Percentiles rank a stretch among this genome's conserved stretches.
These are phyloP conservation scores for Pythium rhizo-oryzae DNA, from an alignment of 352 stramenopile species.

Conservation along the genomic window DNA sequence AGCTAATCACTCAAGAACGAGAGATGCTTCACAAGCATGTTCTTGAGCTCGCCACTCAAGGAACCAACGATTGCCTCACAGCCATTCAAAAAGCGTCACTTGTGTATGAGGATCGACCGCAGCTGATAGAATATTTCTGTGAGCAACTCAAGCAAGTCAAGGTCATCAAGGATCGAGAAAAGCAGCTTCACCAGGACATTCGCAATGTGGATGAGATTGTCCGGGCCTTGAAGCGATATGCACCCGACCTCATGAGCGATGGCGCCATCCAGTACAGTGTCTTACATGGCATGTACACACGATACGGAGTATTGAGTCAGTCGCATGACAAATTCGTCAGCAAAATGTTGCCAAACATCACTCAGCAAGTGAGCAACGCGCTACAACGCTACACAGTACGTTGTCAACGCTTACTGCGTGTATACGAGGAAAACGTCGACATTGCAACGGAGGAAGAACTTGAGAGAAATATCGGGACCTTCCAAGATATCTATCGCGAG, in stretches of 20 bases:
- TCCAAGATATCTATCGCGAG: constrained; percentile 57
- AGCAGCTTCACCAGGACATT: constrained; percentile 66
- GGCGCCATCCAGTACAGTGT: constrained; percentile 43
- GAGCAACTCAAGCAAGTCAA: constrained; percentile 67
- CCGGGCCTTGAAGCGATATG: constrained; percentile 48
- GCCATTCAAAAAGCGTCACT: constrained; percentile 48
- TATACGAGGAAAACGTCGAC: constrained; percentile 52
- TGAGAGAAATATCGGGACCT: constrained; percentile 46
- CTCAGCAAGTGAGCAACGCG: constrained; percentile 60
- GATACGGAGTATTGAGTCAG: constrained; percentile 51
- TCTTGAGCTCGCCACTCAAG: constrained; percentile 36
- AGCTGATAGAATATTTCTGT: constrained; percentile 73
- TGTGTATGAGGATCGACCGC: constrained; percentile 65
- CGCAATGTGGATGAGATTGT: constrained; percentile 70
- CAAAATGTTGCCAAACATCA: constrained; percentile 71
- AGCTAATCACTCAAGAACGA: constrained; percentile 57
- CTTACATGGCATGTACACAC: constrained; percentile 48
- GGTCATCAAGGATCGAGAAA: constrained; percentile 54
- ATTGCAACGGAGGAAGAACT: constrained; percentile 65
- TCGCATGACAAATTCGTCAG: constrained; percentile 62
- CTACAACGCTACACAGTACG: constrained; percentile 56
- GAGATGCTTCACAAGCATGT: constrained; percentile 44
- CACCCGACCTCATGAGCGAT: constrained; percentile 37
- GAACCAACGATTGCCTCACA: constrained; percentile 44
- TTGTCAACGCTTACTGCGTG: constrained; percentile 50